phyloP scores from a whole-genome alignment of 2,329 filamentous ascomycete genomes.

The Aspergillus calidoustus region DNA sequence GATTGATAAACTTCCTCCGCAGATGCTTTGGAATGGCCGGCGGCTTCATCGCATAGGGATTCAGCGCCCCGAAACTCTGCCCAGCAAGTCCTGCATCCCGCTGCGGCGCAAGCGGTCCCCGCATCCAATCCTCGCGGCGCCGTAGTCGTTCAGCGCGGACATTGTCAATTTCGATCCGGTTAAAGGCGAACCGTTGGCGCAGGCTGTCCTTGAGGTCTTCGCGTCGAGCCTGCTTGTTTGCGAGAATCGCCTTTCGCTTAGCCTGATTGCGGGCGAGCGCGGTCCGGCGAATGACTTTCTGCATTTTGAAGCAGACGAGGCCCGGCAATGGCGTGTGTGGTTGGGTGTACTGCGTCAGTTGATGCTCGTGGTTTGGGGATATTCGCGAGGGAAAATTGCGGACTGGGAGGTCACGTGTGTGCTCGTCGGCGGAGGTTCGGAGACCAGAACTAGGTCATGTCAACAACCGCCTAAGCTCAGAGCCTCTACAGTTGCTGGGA shows the following conservation, averaged over 20 bases:
- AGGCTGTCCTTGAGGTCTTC: slow-evolving; percentile 37
- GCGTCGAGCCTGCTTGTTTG: slow-evolving; percentile 47
- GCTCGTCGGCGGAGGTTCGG: neutral
- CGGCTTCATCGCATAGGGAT: slow-evolving; percentile 38
- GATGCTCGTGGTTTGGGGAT: neutral
- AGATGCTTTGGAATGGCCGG: slow-evolving; percentile 47
- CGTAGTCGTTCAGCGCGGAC: slow-evolving; percentile 57
- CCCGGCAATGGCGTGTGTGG: slow-evolving; percentile 35
- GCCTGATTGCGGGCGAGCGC: slow-evolving; percentile 69
- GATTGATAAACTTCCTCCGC: slow-evolving; percentile 59
- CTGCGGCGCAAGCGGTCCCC: slow-evolving; percentile 78
- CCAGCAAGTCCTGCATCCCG: slow-evolving; percentile 67
- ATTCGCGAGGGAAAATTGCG: slow-evolving; percentile 29
- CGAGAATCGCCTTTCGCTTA: slow-evolving; percentile 49
- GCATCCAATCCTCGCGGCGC: slow-evolving; percentile 75
- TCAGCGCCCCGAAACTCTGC: slow-evolving; percentile 64
- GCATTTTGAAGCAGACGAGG: slow-evolving; percentile 57
- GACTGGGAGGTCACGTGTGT: slow-evolving; percentile 4
- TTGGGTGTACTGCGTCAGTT: neutral
- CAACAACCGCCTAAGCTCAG: neutral
- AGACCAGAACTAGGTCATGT: neutral
- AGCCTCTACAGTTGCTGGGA: neutral
- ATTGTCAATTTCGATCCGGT: slow-evolving; percentile 40
- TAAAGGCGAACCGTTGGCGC: slow-evolving; percentile 36
- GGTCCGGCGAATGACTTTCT: slow-evolving; percentile 71